phyloP scores from a whole-genome alignment of 768 basidiomycete genomes.

The Hypholoma sublateritium region DNA sequence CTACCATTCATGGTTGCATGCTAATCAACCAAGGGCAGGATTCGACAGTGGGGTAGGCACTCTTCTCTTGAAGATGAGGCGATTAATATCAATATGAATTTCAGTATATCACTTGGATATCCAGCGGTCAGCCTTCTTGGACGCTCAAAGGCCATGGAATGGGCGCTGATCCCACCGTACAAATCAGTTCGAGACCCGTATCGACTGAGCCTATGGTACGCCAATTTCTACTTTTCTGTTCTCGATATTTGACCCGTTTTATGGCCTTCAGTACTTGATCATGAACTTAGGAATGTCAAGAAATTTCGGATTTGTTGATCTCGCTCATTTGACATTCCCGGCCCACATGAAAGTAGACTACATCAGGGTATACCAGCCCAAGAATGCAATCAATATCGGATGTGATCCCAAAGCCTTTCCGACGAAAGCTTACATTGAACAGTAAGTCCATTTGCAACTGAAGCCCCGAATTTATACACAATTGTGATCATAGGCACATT shows the following conservation, averaged over 20 bases:
- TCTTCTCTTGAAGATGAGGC: neutral
- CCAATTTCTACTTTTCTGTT: constrained; percentile 1
- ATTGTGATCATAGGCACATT: constrained; percentile 38
- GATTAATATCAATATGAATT: neutral
- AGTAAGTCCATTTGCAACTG: constrained; percentile 32
- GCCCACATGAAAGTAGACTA: constrained; percentile 45
- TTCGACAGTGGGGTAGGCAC: constrained; percentile 61
- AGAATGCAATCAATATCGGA: constrained; percentile 62
- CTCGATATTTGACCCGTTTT: neutral
- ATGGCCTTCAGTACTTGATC: constrained; percentile 66
- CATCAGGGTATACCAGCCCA: constrained; percentile 71
- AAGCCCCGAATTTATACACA: neutral
- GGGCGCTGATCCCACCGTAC: constrained; percentile 54
- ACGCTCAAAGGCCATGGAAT: constrained; percentile 70
- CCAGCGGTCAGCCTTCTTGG: constrained; percentile 69
- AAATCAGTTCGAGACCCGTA: constrained; percentile 68
- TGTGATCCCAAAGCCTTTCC: constrained; percentile 70
- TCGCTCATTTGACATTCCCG: constrained; percentile 71
- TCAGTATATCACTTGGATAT: constrained; percentile 86
- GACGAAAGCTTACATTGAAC: constrained; percentile 70
- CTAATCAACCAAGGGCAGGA: constrained; percentile 32
- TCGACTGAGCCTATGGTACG: constrained; percentile 86
- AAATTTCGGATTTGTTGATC: constrained; percentile 75
- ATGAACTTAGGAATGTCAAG: constrained; percentile 80
- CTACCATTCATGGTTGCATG: neutral